These are phyloP conservation scores for Colletotrichum kahawae DNA, from an alignment of 2,329 filamentous ascomycete species.

Conservation along the genomic window DNA sequence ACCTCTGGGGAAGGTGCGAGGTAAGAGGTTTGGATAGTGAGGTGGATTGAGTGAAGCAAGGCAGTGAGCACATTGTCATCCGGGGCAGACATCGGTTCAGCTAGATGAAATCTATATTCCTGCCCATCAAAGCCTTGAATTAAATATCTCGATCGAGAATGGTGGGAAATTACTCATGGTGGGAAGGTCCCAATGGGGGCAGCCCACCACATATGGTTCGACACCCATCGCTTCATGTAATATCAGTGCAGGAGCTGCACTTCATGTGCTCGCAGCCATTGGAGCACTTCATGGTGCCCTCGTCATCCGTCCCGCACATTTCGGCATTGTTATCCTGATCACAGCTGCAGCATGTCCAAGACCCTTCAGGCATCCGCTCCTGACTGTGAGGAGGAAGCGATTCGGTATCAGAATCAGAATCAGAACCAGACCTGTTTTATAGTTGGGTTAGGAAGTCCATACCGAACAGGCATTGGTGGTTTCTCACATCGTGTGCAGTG, in stretches of 20 bases:
- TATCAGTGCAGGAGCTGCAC: neutral
- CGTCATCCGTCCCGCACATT: neutral
- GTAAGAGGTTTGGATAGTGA: neutral
- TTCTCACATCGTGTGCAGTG: neutral
- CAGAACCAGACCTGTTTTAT: neutral
- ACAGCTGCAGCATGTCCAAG: neutral
- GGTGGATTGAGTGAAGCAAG: neutral
- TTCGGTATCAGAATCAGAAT: neutral
- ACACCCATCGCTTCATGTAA: neutral
- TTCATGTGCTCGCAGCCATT: neutral
- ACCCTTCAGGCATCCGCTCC: neutral
- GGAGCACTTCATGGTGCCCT: neutral
- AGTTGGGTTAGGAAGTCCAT: neutral
- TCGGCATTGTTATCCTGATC: neutral
- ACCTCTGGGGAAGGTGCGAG: neutral
- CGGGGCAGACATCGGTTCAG: neutral
- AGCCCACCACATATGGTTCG: neutral
- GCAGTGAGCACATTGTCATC: neutral
- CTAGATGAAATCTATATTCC: neutral
- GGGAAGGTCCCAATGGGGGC: neutral
- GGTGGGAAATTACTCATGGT: neutral
- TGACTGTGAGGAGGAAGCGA: neutral
- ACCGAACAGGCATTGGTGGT: neutral
- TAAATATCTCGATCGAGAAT: neutral
- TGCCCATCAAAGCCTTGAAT: neutral